Conservation (phyloP, 2,329 filamentous ascomycete genomes). For the Nothophaeocryptopus gaeumannii region DNA sequence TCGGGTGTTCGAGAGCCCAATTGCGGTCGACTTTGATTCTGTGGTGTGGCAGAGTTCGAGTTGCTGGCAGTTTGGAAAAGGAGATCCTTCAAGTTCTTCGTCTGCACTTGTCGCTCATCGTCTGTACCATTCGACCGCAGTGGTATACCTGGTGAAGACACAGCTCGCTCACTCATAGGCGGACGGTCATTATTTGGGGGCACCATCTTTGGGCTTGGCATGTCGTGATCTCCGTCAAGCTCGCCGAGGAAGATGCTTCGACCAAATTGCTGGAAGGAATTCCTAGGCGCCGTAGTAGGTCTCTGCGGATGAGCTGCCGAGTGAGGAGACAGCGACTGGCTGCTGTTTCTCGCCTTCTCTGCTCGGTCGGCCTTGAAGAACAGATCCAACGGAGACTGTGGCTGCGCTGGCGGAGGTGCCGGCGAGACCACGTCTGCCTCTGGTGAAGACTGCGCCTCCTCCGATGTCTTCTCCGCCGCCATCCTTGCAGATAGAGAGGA, state of each 20-base stretch:
- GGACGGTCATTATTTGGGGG: conserved; percentile 24
- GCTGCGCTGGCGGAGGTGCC: conserved; percentile 40
- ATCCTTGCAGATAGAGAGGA: conserved; percentile 44
- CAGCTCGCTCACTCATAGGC: conserved; percentile 31
- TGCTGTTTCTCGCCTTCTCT: conserved; percentile 60
- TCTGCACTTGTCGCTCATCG: conserved; percentile 51
- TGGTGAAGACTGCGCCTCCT: conserved; percentile 48
- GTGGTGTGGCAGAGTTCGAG: conserved; percentile 22
- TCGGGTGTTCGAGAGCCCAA: conserved; percentile 20
- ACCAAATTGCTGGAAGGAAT: conserved; percentile 34
- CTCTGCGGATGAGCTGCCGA: conserved; percentile 35
- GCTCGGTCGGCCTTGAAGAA: conserved; percentile 85
- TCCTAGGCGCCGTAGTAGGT: conserved; percentile 27
- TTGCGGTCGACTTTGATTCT: conserved; percentile 18
- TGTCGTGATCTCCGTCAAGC: conserved; percentile 54
- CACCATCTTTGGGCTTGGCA: conserved; percentile 25
- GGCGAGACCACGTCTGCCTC: conserved; percentile 46
- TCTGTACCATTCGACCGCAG: conserved; percentile 24
- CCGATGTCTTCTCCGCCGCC: conserved; percentile 49
- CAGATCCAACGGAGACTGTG: conserved; percentile 80
- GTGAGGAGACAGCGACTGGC: conserved; percentile 55
- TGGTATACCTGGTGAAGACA: conserved; percentile 25
- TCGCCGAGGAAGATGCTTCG: conserved; percentile 66
- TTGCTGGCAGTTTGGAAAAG: conserved; percentile 35
- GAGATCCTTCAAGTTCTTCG: conserved; percentile 46